Evolutionary conservation across 2,329 filamentous ascomycete genomes (phyloP).

Genomic region (Ophiocordyceps camponoti-saundersi): DNA sequence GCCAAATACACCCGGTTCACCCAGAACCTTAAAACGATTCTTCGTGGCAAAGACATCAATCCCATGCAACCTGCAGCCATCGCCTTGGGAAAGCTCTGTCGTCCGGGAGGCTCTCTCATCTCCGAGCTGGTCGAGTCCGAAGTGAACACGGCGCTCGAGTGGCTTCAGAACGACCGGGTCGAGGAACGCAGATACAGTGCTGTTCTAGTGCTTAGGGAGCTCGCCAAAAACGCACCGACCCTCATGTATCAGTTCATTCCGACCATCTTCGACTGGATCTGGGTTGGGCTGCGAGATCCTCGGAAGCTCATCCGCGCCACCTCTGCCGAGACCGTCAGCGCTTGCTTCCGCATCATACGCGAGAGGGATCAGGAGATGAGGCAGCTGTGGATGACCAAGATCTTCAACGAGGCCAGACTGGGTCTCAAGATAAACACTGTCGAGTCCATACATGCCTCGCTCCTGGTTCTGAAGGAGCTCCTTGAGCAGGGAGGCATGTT

Average conservation of each 20-base stretch:
- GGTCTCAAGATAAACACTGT: slow-evolving; percentile 68
- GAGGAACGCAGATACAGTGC: slow-evolving; percentile 89
- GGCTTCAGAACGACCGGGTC: slow-evolving; percentile 86
- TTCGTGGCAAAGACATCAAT: slow-evolving; percentile 78
- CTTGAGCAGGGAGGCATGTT: slow-evolving; percentile 96
- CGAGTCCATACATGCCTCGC: slow-evolving; percentile 83
- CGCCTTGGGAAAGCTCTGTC: slow-evolving; percentile 77
- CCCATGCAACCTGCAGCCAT: slow-evolving; percentile 83
- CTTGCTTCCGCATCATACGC: slow-evolving; percentile 89
- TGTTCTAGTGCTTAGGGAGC: slow-evolving; percentile 75
- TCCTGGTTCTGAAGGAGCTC: slow-evolving; percentile 83
- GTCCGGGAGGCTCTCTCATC: slow-evolving; percentile 82
- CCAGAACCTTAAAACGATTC: slow-evolving; percentile 70
- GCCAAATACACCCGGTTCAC: slow-evolving; percentile 91
- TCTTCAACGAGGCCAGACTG: slow-evolving; percentile 69
- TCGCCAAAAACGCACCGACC: slow-evolving; percentile 84
- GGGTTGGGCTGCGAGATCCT: slow-evolving; percentile 79
- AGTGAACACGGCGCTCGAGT: slow-evolving; percentile 90
- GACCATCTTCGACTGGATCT: slow-evolving; percentile 91
- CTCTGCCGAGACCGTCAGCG: slow-evolving; percentile 81
- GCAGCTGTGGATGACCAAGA: slow-evolving; percentile 74
- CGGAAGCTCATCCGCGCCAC: slow-evolving; percentile 86
- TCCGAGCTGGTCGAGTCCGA: slow-evolving; percentile 94
- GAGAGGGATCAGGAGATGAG: slow-evolving; percentile 83
- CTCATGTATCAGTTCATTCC: slow-evolving; percentile 90